A percentile compares a stretch with the other conserved stretches of the same genome.
phyloP scores from a whole-genome alignment of 192 early-diverging fungal species.

The Dispira simplex region DNA sequence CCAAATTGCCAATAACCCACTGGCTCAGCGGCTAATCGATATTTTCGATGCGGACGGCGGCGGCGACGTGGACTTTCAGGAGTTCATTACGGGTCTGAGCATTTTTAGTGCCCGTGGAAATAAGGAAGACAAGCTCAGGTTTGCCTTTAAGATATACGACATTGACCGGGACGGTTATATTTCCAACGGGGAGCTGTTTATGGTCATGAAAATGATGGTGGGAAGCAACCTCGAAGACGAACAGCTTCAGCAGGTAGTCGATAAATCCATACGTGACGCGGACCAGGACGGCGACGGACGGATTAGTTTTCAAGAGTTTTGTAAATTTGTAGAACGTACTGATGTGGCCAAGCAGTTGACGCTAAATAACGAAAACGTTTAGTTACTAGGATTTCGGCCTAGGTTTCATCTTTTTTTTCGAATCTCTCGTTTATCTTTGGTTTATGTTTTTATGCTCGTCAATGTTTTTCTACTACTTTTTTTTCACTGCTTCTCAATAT shows the following conservation, averaged over 20 bases:
- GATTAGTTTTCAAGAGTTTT: slow-evolving; percentile 95
- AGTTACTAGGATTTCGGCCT: too few species aligned
- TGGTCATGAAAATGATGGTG: slow-evolving; percentile 99
- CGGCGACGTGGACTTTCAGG: slow-evolving; percentile 98
- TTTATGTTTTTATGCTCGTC: too few species aligned
- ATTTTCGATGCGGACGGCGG: slow-evolving; percentile 97
- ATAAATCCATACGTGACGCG: slow-evolving; percentile 99
- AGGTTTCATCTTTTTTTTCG: too few species aligned
- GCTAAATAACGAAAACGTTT: slow-evolving; percentile 34
- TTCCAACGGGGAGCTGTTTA: slow-evolving; percentile 96
- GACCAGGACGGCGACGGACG: slow-evolving; percentile 91
- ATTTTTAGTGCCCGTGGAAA: slow-evolving; percentile 92
- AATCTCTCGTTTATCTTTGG: too few species aligned
- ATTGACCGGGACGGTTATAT: slow-evolving; percentile 98
- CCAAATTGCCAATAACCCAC: slow-evolving; percentile 94
- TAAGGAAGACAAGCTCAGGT: slow-evolving; percentile 87
- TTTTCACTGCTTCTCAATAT: too few species aligned
- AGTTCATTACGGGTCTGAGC: slow-evolving; percentile 91
- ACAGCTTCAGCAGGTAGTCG: slow-evolving; percentile 99
- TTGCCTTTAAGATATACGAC: slow-evolving; percentile 98
- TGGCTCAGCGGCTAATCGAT: slow-evolving; percentile 87
- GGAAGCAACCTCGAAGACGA: slow-evolving; percentile 91
- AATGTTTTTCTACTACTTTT: too few species aligned
- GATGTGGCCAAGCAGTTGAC: slow-evolving; percentile 95
- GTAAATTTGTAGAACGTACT: slow-evolving; percentile 84